Conservation (phyloP, 2,329 filamentous ascomycete species). For the Cladophialophora psammophila region DNA sequence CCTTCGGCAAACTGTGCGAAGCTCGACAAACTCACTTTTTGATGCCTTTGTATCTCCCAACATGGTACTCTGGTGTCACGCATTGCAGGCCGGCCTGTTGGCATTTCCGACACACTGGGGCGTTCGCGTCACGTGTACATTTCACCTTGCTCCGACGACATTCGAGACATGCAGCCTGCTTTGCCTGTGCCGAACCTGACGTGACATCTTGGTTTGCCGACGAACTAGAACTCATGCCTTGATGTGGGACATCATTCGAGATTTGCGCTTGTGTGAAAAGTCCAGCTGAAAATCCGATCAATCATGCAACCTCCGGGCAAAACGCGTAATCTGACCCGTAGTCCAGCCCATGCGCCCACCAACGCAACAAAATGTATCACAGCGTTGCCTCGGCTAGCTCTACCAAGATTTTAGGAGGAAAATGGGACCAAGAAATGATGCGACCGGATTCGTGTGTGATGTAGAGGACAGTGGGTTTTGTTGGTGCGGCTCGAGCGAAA, state of each 20-base stretch:
- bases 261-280: background rate
- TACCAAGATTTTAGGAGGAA: background rate
- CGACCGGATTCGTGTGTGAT: background rate
- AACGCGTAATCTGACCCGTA: background rate
- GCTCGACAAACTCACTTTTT: constrained; percentile 68
- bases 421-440: background rate
- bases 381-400: background rate
- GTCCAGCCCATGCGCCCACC: background rate
- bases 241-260: constrained; percentile 19
- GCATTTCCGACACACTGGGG: constrained; percentile 67
- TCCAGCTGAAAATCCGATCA: background rate
- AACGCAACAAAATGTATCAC: background rate
- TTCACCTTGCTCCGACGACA: constrained; percentile 74
- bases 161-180: constrained; percentile 58
- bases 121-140: constrained; percentile 64
- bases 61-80: constrained; percentile 74
- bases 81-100: constrained; percentile 66
- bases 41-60: constrained; percentile 76
- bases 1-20: background rate
- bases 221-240: constrained; percentile 35
- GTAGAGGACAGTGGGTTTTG: background rate
- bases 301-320: background rate
- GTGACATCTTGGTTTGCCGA: constrained; percentile 26
- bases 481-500: background rate
- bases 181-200: constrained; percentile 27